Percentiles rank a stretch among this genome's conserved stretches.
Conservation (phyloP, 176 grass and related monocot genomes). For the Olyra latifolia region DNA sequence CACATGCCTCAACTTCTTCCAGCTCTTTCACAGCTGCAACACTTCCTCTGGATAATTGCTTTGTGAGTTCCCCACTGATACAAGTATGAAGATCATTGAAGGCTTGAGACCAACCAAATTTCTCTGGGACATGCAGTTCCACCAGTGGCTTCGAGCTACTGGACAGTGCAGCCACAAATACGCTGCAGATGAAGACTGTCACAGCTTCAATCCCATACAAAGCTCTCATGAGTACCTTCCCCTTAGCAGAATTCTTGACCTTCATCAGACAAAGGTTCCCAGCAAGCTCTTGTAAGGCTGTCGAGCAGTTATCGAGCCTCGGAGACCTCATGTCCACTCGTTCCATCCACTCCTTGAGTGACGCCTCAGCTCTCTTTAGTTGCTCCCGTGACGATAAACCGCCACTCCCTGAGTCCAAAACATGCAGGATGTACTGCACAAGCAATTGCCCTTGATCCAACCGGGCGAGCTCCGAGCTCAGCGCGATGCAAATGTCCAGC, state of each 20-base stretch:
- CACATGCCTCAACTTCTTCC: slow-evolving; percentile 55
- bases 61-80: slow-evolving; percentile 53
- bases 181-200: slow-evolving; percentile 56
- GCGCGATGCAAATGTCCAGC: slow-evolving; percentile 70
- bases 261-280: slow-evolving; percentile 59
- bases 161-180: slow-evolving; percentile 50
- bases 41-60: slow-evolving; percentile 21
- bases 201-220: slow-evolving; percentile 72
- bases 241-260: slow-evolving; percentile 77
- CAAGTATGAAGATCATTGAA: slow-evolving; percentile 57
- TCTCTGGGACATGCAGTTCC: slow-evolving; percentile 59
- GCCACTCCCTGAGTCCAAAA: slow-evolving; percentile 32
- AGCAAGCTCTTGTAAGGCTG: slow-evolving; percentile 53
- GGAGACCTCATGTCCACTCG: slow-evolving; percentile 24
- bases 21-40: slow-evolving; percentile 62
- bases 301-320: slow-evolving; percentile 60
- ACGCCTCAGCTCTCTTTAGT: slow-evolving; percentile 46
- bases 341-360: slow-evolving; percentile 64
- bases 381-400: slow-evolving; percentile 42
- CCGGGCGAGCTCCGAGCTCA: slow-evolving; percentile 72
- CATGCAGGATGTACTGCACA: slow-evolving; percentile 61
- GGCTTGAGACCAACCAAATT: slow-evolving; percentile 69
- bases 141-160: slow-evolving; percentile 49
- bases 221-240: slow-evolving; percentile 68
- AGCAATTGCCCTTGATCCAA: slow-evolving; percentile 81